These are phyloP conservation scores for Suillus tomentosus DNA, from an alignment of 768 basidiomycete genomes.

Conservation along the genomic window DNA sequence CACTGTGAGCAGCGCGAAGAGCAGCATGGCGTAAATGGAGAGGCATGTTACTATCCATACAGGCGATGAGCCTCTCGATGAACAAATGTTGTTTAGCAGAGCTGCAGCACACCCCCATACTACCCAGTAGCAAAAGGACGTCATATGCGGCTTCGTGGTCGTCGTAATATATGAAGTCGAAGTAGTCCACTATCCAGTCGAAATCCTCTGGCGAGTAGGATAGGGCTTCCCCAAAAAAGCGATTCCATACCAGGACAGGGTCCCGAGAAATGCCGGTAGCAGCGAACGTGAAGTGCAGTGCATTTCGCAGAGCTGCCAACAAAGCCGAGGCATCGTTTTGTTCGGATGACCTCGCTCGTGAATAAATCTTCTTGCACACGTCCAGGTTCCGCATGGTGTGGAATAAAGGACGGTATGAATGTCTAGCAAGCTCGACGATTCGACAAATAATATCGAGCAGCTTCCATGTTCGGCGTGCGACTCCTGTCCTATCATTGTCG, in stretches of 20 bases:
- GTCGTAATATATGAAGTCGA: not conserved
- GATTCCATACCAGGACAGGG: too few species aligned
- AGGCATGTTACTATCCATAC: not conserved
- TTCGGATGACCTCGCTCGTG: not conserved
- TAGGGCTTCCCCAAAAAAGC: too few species aligned
- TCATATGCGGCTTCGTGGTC: not conserved
- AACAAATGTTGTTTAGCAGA: not conserved
- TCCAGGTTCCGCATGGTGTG: not conserved
- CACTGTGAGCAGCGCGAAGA: not conserved
- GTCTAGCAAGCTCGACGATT: not conserved
- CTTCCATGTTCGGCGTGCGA: not conserved
- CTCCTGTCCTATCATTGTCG: not conserved
- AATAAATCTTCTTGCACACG: not conserved
- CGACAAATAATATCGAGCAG: not conserved
- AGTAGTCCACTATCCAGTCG: not conserved
- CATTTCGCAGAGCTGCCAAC: not conserved
- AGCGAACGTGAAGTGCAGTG: not conserved
- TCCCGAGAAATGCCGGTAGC: not conserved
- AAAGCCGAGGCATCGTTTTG: not conserved
- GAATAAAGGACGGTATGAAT: not conserved
- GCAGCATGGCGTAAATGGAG: not conserved
- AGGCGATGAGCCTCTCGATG: not conserved
- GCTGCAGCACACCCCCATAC: not conserved
- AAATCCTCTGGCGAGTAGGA: not conserved
- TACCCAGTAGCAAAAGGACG: not conserved